Percentiles rank a stretch among this genome's conserved stretches.
These are phyloP conservation scores for Pterulicium gracile DNA, from an alignment of 1,284 basidiomycete genomes.

Conservation along the genomic window DNA sequence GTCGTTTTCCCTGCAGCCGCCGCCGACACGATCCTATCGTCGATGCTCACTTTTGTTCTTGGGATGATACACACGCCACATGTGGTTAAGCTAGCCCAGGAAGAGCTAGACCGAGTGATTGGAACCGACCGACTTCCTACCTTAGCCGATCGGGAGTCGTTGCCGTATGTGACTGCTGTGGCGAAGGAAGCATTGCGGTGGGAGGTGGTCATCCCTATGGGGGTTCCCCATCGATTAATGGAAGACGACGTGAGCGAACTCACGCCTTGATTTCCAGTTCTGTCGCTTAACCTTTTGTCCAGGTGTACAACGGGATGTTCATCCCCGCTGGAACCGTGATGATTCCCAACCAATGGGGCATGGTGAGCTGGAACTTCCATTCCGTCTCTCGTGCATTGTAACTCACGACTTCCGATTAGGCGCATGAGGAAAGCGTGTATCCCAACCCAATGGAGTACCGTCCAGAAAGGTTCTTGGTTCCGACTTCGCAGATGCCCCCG, in stretches of 20 bases:
- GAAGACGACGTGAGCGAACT: constrained; percentile 13
- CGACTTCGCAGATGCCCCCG: constrained; percentile 5
- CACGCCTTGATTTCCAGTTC: not conserved
- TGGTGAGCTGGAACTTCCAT: constrained; percentile 6
- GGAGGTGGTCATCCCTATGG: constrained; percentile 12
- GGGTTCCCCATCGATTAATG: constrained; percentile 13
- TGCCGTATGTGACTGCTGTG: constrained; percentile 9
- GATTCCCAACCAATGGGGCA: constrained; percentile 13
- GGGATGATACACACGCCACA: constrained; percentile 13
- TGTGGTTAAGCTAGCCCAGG: constrained; percentile 8
- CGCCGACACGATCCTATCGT: constrained; percentile 6
- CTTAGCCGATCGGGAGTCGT: constrained; percentile 4
- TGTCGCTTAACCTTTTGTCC: not conserved
- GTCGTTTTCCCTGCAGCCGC: not conserved
- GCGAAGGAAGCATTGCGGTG: constrained; percentile 11
- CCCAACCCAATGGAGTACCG: constrained; percentile 12
- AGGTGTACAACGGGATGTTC: constrained; percentile 9
- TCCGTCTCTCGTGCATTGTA: not conserved
- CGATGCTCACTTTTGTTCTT: constrained; percentile 11
- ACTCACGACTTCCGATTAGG: not conserved
- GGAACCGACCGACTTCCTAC: constrained; percentile 7
- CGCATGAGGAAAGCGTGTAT: constrained; percentile 13
- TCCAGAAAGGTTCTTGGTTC: constrained; percentile 13
- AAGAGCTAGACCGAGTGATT: constrained; percentile 7
- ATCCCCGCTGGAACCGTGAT: constrained; percentile 14